Evolutionary conservation across 306 rosid genomes (phyloP).

Genomic region (Citrullus mucosospermus): DNA sequence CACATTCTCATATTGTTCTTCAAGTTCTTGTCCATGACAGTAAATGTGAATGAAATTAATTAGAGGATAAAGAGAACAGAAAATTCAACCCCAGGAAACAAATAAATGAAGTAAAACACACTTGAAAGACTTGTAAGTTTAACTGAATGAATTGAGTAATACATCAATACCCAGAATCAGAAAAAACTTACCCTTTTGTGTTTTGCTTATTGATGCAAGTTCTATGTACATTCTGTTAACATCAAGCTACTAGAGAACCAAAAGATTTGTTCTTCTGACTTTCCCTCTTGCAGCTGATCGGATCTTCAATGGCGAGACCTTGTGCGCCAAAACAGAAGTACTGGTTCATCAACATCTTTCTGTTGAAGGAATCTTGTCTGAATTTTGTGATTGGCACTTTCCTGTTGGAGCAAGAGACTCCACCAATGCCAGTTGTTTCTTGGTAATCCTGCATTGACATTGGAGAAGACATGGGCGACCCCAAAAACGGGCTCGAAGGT

Average conservation of each 20-base stretch:
- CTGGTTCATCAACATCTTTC: constrained; percentile 50
- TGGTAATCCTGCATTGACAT: constrained; percentile 19
- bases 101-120: background rate
- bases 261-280: constrained; percentile 22
- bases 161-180: background rate
- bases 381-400: constrained; percentile 14
- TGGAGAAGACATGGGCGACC: constrained; percentile 34
- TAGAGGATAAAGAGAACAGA: background rate
- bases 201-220: constrained; percentile 1
- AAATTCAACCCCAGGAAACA: background rate
- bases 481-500: constrained; percentile 21
- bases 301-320: constrained; percentile 31
- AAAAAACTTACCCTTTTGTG: background rate
- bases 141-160: background rate
- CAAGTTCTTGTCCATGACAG: background rate
- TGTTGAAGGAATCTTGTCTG: constrained; percentile 30
- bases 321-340: constrained; percentile 67
- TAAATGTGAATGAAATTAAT: background rate
- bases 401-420: constrained; percentile 26
- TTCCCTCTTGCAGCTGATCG: constrained; percentile 28
- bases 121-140: background rate
- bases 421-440: constrained; percentile 22
- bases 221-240: background rate
- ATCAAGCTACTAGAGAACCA: constrained; percentile 44
- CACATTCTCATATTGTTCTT: background rate